These are phyloP conservation scores for Borovskyia barvae DNA, from an alignment of 208 protist species.

Conservation along the genomic window DNA sequence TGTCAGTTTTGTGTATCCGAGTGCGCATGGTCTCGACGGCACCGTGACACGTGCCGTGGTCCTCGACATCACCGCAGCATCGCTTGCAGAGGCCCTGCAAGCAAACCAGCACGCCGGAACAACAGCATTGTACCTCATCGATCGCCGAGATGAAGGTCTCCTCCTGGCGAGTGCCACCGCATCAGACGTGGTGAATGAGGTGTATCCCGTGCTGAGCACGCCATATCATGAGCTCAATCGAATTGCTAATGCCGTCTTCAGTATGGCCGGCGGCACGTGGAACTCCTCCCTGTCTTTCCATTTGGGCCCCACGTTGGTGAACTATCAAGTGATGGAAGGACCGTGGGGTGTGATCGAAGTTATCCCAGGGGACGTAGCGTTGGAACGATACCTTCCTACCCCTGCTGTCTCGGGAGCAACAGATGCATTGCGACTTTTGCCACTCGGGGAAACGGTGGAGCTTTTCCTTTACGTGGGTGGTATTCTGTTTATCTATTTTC, in stretches of 20 bases:
- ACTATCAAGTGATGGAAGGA: conserved; percentile 41
- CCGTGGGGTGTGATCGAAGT: conserved; percentile 57
- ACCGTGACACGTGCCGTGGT: conserved; percentile 28
- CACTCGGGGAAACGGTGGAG: conserved; percentile 35
- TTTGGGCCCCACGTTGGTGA: conserved; percentile 26
- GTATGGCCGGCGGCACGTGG: conserved; percentile 24
- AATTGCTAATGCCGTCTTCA: conserved; percentile 27
- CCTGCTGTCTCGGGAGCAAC: conserved; percentile 42
- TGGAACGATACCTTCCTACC: conserved; percentile 48
- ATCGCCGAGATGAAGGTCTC: conserved; percentile 32
- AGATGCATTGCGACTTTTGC: conserved; percentile 49
- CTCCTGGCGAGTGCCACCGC: conserved; percentile 37
- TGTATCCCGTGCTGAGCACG: conserved; percentile 37
- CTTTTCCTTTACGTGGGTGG: conserved; percentile 50
- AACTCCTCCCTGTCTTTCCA: conserved; percentile 34
- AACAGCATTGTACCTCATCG: conserved; percentile 38
- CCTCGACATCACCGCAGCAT: conserved; percentile 31
- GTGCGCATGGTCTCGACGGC: conserved; percentile 16
- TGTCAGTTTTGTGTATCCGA: conserved; percentile 44
- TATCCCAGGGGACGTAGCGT: conserved; percentile 38
- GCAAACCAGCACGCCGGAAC: conserved; percentile 30
- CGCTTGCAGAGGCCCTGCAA: conserved; percentile 24
- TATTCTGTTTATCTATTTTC: conserved; percentile 44
- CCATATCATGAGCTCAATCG: conserved; percentile 37
- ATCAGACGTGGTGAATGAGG: neutral